Base-by-base conservation (phyloP, 2,329 filamentous ascomycete genomes). In the Neoscytalidium dimidiatum region DNA sequence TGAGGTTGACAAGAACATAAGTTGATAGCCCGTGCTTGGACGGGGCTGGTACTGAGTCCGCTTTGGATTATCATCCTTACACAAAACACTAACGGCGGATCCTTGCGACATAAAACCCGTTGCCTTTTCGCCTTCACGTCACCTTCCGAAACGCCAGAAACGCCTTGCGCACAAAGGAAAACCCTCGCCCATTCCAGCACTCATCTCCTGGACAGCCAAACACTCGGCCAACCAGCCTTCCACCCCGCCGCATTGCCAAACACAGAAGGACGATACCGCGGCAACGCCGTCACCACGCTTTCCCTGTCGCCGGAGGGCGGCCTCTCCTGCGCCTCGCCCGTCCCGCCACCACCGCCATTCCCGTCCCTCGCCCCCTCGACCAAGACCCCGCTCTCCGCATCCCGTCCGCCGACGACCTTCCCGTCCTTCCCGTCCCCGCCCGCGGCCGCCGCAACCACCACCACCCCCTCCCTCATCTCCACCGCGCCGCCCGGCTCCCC, bases 231-330 rank as follows among this genome's bases (percentile, higher is more conserved):
- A 3, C 56, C 56, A 3, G 52, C 4, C 56, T 29, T 46, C 56
- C 56, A 60, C 1, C n/a, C 11, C 38, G 28, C 56, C 38, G 41
- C 41, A 33, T 60, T 46, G 17, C 56, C 56, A 29, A 60, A 43
- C n/a, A 60, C 28, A 26, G 56, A 60, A 23, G 56, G 56, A 26
- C 56, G 56, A 33, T 60, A 60, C 41, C 41, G 44, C n/a, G 56
- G 56, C 35, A 60, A n/a, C 9, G 56, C 56, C 41, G 56, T 60
- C 9, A 60, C 56, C n/a, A 44, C 23, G 23, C 56, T 60, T 23
- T 60, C 56, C n/a, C 41, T 8, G 33, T 46, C 56, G 9, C 17
- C 38, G 14, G 7, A 9, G 19, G 4, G 2, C 35, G 35, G 31
- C 9, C 17, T 19, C 21, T 8, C 52, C 5, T 29, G 21, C 9